Evolutionary conservation across 441 rosid species (phyloP).

Genomic region (Adansonia grandidieri): DNA sequence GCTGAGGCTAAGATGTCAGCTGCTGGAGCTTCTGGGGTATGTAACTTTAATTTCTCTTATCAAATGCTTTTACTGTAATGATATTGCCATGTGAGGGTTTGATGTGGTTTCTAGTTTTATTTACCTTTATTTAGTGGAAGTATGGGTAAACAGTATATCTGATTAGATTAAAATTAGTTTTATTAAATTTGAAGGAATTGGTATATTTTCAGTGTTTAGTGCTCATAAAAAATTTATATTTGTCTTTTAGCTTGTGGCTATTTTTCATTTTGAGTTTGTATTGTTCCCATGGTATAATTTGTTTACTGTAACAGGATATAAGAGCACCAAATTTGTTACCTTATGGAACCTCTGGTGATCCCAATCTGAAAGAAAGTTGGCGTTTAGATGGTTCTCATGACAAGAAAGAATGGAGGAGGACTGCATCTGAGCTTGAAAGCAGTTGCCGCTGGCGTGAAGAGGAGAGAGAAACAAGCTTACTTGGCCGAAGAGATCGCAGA

Average conservation of each 20-base stretch:
- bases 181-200: not conserved
- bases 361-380: constrained; percentile 76
- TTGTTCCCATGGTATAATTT: not conserved
- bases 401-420: constrained; percentile 82
- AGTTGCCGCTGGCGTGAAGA: constrained; percentile 95
- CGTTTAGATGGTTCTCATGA: constrained; percentile 86
- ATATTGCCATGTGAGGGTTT: not conserved
- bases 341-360: constrained; percentile 60
- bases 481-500: constrained; percentile 80
- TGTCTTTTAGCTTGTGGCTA: not conserved
- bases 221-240: not conserved
- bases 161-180: not conserved
- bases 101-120: not conserved
- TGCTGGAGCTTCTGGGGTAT: constrained; percentile 25
- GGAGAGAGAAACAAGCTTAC: constrained; percentile 94
- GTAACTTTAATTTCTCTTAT: not conserved
- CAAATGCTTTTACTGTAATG: not conserved
- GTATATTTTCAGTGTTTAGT: not conserved
- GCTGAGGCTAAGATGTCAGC: constrained; percentile 52
- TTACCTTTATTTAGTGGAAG: not conserved
- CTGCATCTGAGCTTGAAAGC: constrained; percentile 58
- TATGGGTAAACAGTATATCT: not conserved
- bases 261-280: not conserved
- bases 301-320: constrained; percentile 52
- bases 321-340: constrained; percentile 60